Percentiles rank a stretch among this genome's conserved stretches.
Conservation (phyloP, 106 monocot species). For the Amphibolis antarctica region DNA sequence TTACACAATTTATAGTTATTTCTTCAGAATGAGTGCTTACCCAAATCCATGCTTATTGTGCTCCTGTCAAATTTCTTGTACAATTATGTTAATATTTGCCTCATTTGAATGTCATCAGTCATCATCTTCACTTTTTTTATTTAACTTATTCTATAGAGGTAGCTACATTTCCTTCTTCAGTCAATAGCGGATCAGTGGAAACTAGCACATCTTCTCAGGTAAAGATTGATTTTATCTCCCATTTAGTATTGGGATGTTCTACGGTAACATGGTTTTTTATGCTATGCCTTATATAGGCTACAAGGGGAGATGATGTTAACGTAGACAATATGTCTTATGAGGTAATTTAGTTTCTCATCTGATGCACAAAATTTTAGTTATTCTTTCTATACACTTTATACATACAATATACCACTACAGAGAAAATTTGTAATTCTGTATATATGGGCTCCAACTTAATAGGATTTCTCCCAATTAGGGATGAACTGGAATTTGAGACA, state of each 20-base stretch:
- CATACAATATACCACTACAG: too few relatives aligned
- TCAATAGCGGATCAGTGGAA: background rate
- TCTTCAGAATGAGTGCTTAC: too few relatives aligned
- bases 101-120: background rate
- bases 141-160: background rate
- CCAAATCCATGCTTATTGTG: too few relatives aligned
- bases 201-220: constrained; percentile 4
- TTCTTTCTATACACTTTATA: too few relatives aligned
- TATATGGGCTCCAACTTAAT: too few relatives aligned
- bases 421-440: too few relatives aligned
- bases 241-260: background rate
- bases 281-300: background rate
- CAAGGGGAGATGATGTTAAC: constrained; percentile 5
- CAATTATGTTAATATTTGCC: too few relatives aligned
- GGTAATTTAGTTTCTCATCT: background rate
- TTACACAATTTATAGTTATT: too few relatives aligned
- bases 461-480: too few relatives aligned
- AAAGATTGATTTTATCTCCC: background rate
- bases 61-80: too few relatives aligned
- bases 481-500: too few relatives aligned
- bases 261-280: background rate
- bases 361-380: background rate
- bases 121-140: background rate
- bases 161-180: background rate
- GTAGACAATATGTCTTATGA: constrained; percentile 16